A percentile compares a stretch with the other conserved stretches of the same genome.
Conservation (phyloP, 257 asterid species). For the Paulownia fortunei region DNA sequence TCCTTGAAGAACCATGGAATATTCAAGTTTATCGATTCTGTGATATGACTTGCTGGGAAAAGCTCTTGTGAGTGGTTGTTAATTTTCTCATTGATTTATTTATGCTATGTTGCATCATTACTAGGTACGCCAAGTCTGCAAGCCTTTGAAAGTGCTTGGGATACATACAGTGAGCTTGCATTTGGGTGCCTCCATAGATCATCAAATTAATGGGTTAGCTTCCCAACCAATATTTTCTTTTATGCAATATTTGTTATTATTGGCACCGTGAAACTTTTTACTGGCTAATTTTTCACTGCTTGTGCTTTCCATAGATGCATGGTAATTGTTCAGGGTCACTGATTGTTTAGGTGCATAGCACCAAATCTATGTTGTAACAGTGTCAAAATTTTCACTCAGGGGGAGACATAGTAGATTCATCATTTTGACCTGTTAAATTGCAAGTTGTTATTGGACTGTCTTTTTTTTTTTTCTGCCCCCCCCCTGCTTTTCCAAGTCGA, state of each 20-base stretch:
- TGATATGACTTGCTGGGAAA: neutral
- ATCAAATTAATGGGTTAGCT: constrained; percentile 82
- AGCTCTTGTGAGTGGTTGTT: constrained; percentile 5
- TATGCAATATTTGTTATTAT: neutral
- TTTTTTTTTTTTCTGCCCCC: neutral
- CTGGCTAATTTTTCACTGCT: neutral
- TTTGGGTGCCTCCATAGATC: constrained; percentile 82
- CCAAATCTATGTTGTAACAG: neutral
- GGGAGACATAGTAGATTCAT: neutral
- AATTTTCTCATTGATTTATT: neutral
- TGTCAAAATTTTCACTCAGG: neutral
- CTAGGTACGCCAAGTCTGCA: constrained; percentile 84
- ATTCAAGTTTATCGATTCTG: neutral
- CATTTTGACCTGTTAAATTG: neutral
- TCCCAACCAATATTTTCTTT: neutral
- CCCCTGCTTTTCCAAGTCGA: neutral
- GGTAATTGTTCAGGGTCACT: neutral
- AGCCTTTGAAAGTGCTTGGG: constrained; percentile 77
- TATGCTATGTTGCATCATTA: constrained; percentile 17
- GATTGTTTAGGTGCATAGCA: neutral
- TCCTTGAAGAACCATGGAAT: neutral
- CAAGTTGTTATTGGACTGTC: neutral
- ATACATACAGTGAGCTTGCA: constrained; percentile 89
- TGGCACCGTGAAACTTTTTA: constrained; percentile 2
- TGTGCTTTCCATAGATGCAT: constrained; percentile 11